Percentiles rank a stretch among this genome's conserved stretches.
Conservation (phyloP, 73 alveolate species). For the Symbiodinium natans region DNA sequence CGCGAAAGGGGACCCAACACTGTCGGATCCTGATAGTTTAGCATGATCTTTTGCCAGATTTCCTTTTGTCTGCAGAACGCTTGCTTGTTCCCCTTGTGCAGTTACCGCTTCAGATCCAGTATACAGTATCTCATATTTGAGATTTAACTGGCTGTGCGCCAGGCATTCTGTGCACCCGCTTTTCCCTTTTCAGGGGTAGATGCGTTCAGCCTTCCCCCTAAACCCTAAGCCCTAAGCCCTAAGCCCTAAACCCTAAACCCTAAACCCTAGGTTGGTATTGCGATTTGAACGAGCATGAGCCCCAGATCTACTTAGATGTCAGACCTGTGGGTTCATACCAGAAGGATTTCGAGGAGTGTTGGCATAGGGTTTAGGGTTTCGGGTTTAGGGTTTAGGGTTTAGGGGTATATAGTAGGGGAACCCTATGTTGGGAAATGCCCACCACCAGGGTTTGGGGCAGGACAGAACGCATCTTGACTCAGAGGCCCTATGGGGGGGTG, state of each 20-base stretch:
- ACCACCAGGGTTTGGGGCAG: no score
- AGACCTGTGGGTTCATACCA: neutral
- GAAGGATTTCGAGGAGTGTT: neutral
- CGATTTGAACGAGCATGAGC: neutral
- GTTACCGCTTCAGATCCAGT: no score
- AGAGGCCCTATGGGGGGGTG: no score
- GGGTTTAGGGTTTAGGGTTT: neutral
- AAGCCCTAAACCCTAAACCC: neutral
- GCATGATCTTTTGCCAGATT: no score
- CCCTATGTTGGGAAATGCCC: no score
- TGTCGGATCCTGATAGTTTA: neutral
- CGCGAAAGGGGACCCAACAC: neutral
- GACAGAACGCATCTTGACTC: no score
- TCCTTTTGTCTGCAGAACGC: no score
- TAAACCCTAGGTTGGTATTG: no score
- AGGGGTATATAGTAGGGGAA: no score
- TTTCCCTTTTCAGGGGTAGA: neutral
- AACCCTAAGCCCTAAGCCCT: neutral
- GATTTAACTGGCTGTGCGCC: neutral
- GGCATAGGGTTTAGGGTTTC: neutral
- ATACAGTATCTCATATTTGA: no score
- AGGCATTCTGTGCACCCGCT: neutral
- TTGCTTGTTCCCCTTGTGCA: no score
- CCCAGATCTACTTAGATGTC: no score
- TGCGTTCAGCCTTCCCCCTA: neutral